Evolutionary conservation across 371 early-diverging fungal genomes (phyloP).

Genomic region (Blakeslea trispora): DNA sequence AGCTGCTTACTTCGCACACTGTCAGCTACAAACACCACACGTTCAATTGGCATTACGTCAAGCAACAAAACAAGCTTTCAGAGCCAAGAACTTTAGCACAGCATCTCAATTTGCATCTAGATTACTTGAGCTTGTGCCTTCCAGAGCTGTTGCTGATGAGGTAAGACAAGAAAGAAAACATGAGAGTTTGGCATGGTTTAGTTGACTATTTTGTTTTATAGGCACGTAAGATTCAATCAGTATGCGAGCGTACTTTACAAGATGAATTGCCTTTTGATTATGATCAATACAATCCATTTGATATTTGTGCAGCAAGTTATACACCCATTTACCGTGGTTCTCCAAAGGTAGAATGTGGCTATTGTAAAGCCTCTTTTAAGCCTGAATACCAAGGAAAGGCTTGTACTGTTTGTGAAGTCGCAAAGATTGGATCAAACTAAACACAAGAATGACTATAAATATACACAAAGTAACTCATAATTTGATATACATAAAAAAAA

Average conservation of each 20-base stretch:
- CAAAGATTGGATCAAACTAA: conserved; percentile 54
- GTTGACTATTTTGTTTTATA: conserved; percentile 23
- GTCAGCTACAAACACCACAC: conserved; percentile 86
- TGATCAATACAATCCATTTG: conserved; percentile 93
- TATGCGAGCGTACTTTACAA: conserved; percentile 76
- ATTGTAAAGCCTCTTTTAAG: conserved; percentile 86
- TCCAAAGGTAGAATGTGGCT: conserved; percentile 77
- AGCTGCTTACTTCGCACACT: conserved; percentile 93
- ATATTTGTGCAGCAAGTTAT: conserved; percentile 77
- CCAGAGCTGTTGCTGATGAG: conserved; percentile 73
- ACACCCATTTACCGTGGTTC: conserved; percentile 89
- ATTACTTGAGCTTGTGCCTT: conserved; percentile 85
- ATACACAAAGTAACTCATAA: not conserved
- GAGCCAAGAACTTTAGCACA: conserved; percentile 78
- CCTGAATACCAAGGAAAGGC: conserved; percentile 76
- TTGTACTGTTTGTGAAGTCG: conserved; percentile 86
- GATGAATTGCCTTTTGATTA: conserved; percentile 87
- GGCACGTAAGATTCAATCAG: conserved; percentile 81
- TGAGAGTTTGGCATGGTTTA: not conserved
- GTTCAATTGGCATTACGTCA: conserved; percentile 78
- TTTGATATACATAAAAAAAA: not conserved
- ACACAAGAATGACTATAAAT: not conserved
- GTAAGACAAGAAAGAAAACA: conserved; percentile 32
- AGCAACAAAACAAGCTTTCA: conserved; percentile 83
- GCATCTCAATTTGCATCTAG: conserved; percentile 85